A percentile compares a stretch with the other conserved stretches of the same genome.
phyloP scores from a whole-genome alignment of 2,329 filamentous ascomycete genomes.

The Colletotrichum karsti region DNA sequence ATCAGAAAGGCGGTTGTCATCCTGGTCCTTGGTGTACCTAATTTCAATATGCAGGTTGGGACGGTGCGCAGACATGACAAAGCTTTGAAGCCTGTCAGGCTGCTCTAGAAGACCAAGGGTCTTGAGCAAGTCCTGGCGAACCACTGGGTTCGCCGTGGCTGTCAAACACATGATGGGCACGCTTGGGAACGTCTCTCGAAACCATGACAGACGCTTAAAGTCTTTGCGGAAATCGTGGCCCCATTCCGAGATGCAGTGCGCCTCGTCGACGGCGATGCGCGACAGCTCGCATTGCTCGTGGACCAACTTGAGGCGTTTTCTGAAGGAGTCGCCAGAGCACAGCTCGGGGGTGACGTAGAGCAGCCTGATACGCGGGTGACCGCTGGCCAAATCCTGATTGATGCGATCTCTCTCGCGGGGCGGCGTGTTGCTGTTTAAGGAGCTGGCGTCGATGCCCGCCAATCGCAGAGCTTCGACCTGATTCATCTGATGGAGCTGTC shows the following conservation, averaged over 20 bases:
- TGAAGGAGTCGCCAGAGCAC: slow-evolving; percentile 81
- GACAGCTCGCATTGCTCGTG: slow-evolving; percentile 85
- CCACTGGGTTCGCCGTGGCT: slow-evolving; percentile 84
- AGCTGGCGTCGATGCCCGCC: slow-evolving; percentile 81
- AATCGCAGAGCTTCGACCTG: slow-evolving; percentile 84
- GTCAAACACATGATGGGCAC: slow-evolving; percentile 94
- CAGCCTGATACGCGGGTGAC: slow-evolving; percentile 83
- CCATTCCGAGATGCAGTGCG: slow-evolving; percentile 98
- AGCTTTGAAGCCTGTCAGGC: slow-evolving; percentile 71
- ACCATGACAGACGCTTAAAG: slow-evolving; percentile 88
- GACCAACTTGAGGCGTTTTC: slow-evolving; percentile 76
- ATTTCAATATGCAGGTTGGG: slow-evolving; percentile 93
- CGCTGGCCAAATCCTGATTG: slow-evolving; percentile 83
- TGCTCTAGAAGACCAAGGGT: slow-evolving; percentile 73
- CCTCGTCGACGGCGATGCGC: slow-evolving; percentile 90
- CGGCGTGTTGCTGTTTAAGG: slow-evolving; percentile 86
- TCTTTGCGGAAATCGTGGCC: slow-evolving; percentile 96
- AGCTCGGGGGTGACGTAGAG: slow-evolving; percentile 95
- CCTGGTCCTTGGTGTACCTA: slow-evolving; percentile 80
- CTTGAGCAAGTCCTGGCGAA: slow-evolving; percentile 83
- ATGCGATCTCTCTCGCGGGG: slow-evolving; percentile 72
- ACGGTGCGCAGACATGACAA: slow-evolving; percentile 84
- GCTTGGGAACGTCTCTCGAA: slow-evolving; percentile 81
- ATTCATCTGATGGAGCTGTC: slow-evolving; percentile 72
- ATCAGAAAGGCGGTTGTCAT: slow-evolving; percentile 76